A percentile compares a stretch with the other conserved stretches of the same genome.
phyloP scores from a whole-genome alignment of 176 grass and related monocot genomes.

The Zea luxurians region DNA sequence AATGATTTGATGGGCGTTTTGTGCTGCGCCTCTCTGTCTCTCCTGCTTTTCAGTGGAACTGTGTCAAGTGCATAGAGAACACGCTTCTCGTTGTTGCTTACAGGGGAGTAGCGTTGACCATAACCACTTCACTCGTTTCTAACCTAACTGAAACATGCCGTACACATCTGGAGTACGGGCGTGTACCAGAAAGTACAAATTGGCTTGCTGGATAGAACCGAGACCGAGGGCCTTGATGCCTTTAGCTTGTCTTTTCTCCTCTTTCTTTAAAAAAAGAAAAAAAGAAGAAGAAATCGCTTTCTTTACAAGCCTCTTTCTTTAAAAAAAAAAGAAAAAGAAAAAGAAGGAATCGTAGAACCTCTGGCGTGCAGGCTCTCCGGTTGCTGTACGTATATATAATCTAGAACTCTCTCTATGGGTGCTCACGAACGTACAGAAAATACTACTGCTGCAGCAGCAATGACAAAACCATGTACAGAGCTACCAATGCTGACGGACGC shows the following conservation, averaged over 20 bases:
- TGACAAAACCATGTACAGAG: slow-evolving; percentile 23
- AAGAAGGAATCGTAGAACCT: not conserved
- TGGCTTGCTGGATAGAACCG: too few species aligned
- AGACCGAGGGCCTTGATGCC: too few species aligned
- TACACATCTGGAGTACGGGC: too few species aligned
- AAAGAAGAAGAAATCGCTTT: too few species aligned
- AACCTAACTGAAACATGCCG: too few species aligned
- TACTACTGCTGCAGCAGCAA: not conserved
- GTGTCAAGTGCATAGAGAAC: not conserved
- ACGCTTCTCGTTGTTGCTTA: not conserved
- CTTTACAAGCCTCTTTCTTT: too few species aligned
- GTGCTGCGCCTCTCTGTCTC: not conserved
- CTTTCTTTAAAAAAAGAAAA: too few species aligned
- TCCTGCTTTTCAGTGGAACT: not conserved
- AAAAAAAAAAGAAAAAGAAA: too few species aligned
- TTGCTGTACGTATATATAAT: not conserved
- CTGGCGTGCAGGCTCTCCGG: not conserved
- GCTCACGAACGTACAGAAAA: not conserved
- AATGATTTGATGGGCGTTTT: not conserved
- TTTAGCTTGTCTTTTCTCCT: too few species aligned
- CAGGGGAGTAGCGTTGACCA: too few species aligned
- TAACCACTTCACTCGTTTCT: too few species aligned
- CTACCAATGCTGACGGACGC: slow-evolving; percentile 1
- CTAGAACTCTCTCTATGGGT: slow-evolving; percentile 13
- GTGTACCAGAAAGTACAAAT: too few species aligned